Conservation (phyloP, 352 stramenopile species). For the Globisporangium ultimum region DNA sequence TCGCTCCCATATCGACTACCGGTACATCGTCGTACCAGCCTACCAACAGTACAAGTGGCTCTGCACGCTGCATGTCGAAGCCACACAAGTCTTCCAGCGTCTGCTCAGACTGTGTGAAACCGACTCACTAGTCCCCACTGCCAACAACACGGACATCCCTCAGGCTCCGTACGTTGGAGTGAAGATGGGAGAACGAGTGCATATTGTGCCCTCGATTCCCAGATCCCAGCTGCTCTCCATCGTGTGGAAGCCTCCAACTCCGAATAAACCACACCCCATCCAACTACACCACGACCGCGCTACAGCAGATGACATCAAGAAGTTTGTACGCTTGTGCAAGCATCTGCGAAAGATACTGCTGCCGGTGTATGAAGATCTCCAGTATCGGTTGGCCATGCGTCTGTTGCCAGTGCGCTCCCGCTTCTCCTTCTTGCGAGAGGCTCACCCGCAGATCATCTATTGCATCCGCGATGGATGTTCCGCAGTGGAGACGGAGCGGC, state of each 20-base stretch:
- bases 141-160: no score
- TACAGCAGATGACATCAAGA: no score
- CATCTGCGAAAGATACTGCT: no score
- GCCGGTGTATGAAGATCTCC: not conserved
- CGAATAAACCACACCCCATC: no score
- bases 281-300: no score
- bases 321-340: no score
- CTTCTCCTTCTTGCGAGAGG: slow-evolving; percentile 1
- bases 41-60: slow-evolving; percentile 1
- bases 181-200: no score
- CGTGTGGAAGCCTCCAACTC: no score
- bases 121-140: no score
- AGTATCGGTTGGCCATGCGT: not conserved
- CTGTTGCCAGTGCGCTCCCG: slow-evolving; percentile 1
- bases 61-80: not conserved
- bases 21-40: not conserved
- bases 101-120: not conserved
- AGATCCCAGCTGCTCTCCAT: no score
- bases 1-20: slow-evolving; percentile 5
- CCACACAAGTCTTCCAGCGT: not conserved
- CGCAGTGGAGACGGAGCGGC: slow-evolving; percentile 1
- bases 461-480: not conserved
- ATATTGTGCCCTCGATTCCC: no score
- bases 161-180: no score
- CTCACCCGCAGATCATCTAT: not conserved